phyloP scores from a whole-genome alignment of 208 protist species.

The Leishmania braziliensis region DNA sequence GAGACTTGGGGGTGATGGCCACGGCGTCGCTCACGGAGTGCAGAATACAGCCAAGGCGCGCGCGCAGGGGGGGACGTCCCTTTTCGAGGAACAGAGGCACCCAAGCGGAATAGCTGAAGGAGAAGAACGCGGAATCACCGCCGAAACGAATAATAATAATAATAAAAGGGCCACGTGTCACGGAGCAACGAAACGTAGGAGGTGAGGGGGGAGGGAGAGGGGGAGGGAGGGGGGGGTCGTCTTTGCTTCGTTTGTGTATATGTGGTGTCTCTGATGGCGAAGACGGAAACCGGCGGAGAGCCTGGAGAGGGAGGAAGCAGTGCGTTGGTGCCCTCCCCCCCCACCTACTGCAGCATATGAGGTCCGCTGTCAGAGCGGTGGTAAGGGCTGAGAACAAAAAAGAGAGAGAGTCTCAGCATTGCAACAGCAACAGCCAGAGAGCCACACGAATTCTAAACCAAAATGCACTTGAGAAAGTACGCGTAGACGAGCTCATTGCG shows the following conservation, averaged over 20 bases:
- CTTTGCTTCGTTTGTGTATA: neutral
- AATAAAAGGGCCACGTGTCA: no score
- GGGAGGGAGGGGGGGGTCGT: neutral
- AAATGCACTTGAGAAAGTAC: neutral
- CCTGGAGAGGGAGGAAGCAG: neutral
- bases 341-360: neutral
- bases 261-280: neutral
- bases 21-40: no score
- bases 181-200: no score
- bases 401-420: neutral
- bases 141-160: no score
- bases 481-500: neutral
- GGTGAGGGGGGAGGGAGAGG: no score
- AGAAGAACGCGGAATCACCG: no score
- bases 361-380: neutral
- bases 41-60: no score
- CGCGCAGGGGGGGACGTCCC: no score
- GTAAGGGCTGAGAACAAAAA: no score
- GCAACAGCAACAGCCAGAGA: neutral
- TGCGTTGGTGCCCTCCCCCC: neutral
- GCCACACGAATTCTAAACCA: neutral
- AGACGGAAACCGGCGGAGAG: neutral
- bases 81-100: no score
- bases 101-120: no score
- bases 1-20: no score